These are phyloP conservation scores for Acanthamoeba royreba DNA, from an alignment of 208 protist species.

Conservation along the genomic window DNA sequence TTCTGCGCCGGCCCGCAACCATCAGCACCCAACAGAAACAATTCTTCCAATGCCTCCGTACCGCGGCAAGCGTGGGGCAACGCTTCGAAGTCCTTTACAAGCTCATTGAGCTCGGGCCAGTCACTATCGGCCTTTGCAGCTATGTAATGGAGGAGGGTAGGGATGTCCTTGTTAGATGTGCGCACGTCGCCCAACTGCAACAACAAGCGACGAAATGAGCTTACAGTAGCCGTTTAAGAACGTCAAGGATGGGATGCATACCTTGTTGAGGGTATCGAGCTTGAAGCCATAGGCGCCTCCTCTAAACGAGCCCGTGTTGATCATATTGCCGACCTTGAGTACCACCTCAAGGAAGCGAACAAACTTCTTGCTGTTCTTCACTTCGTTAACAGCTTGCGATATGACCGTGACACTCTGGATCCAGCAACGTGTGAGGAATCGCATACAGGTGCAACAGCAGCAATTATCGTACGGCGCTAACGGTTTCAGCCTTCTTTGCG, in stretches of 20 bases:
- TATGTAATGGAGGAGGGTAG: not conserved
- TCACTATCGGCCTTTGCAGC: not conserved
- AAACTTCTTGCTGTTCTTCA: not conserved
- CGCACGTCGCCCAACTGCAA: not conserved
- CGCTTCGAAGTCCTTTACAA: not conserved
- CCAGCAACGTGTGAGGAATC: not conserved
- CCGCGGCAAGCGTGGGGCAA: not conserved
- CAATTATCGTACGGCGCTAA: not conserved
- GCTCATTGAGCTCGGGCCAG: not conserved
- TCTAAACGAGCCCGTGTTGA: slow-evolving; percentile 39
- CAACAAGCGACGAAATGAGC: not conserved
- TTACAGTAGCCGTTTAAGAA: not conserved
- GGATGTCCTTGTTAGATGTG: not conserved
- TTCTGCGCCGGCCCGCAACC: not conserved
- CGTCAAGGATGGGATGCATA: not conserved
- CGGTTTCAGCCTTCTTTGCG: not conserved
- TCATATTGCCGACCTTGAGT: slow-evolving; percentile 52
- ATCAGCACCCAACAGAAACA: not conserved
- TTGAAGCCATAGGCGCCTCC: slow-evolving; percentile 56
- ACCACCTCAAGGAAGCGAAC: slow-evolving; percentile 34
- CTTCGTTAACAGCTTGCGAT: not conserved
- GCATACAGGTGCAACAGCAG: not conserved
- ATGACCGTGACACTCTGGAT: not conserved
- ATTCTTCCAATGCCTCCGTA: too few species aligned
- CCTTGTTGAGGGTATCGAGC: slow-evolving; percentile 52